phyloP scores from a whole-genome alignment of 1,284 basidiomycete genomes.

The Ganoderma meredithae region DNA sequence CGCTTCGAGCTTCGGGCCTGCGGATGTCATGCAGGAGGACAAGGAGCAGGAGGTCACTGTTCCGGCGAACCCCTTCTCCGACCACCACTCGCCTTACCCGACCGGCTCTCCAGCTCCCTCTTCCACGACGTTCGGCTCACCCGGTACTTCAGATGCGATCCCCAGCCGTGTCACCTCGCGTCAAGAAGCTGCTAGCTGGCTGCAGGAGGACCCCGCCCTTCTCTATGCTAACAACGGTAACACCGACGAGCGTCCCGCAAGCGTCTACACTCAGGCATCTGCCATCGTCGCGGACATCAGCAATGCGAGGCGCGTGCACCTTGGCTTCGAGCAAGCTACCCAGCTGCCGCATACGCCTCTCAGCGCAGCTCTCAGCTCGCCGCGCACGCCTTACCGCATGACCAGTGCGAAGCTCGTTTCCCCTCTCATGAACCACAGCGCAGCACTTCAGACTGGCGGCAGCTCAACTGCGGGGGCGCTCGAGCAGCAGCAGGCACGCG shows the following conservation, averaged over 20 bases:
- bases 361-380: constrained; percentile 43
- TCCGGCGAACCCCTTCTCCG: constrained; percentile 68
- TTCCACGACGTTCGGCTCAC: constrained; percentile 51
- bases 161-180: constrained; percentile 19
- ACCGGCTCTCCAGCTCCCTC: constrained; percentile 46
- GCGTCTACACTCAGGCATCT: constrained; percentile 68
- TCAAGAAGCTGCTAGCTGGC: constrained; percentile 37
- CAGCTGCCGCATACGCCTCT: constrained; percentile 38
- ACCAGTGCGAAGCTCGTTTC: constrained; percentile 67
- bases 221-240: constrained; percentile 19
- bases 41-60: constrained; percentile 48
- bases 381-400: constrained; percentile 59
- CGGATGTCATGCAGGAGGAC: constrained; percentile 62
- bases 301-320: constrained; percentile 68
- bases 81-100: constrained; percentile 56
- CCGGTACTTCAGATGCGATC: constrained; percentile 38
- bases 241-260: constrained; percentile 54
- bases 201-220: constrained; percentile 28
- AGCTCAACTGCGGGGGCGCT: constrained; percentile 45
- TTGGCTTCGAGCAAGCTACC: constrained; percentile 51
- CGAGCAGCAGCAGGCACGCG: constrained; percentile 69
- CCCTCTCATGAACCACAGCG: constrained; percentile 40
- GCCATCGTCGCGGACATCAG: constrained; percentile 66
- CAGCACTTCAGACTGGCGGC: constrained; percentile 39
- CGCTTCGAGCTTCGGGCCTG: constrained; percentile 74